phyloP scores from a whole-genome alignment of 108 stramenopile species.

The Pseudonitzschia multistriata region DNA sequence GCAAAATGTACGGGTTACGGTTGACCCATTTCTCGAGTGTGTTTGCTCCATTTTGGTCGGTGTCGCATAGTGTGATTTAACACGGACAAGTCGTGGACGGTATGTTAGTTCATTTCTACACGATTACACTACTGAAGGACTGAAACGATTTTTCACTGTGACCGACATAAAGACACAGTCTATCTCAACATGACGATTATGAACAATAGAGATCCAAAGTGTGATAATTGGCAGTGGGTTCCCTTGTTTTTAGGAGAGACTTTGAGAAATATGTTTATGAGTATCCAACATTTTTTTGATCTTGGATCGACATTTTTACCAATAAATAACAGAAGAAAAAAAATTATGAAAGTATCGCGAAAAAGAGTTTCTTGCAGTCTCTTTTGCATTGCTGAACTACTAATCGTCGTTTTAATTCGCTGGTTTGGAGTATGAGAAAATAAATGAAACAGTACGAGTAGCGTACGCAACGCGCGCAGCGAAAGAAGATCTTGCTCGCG shows the following conservation, averaged over 20 bases:
- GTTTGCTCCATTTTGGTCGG: constrained; percentile 1
- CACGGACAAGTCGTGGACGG: neutral
- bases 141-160: neutral
- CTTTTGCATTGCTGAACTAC: no score
- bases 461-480: no score
- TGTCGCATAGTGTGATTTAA: neutral
- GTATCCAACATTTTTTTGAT: neutral
- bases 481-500: no score
- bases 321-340: neutral
- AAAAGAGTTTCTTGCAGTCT: no score
- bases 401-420: no score
- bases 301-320: neutral
- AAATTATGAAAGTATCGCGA: neutral
- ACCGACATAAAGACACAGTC: neutral
- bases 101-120: neutral
- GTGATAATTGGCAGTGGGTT: constrained; percentile 6
- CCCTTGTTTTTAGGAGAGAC: neutral
- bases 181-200: neutral
- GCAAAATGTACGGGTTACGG: neutral
- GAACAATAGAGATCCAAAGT: neutral
- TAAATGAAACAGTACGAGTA: no score
- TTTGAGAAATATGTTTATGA: neutral
- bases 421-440: no score
- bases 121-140: neutral
- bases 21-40: neutral